Conservation (phyloP, 2,329 filamentous ascomycete species). For the Diaporthe sp. region DNA sequence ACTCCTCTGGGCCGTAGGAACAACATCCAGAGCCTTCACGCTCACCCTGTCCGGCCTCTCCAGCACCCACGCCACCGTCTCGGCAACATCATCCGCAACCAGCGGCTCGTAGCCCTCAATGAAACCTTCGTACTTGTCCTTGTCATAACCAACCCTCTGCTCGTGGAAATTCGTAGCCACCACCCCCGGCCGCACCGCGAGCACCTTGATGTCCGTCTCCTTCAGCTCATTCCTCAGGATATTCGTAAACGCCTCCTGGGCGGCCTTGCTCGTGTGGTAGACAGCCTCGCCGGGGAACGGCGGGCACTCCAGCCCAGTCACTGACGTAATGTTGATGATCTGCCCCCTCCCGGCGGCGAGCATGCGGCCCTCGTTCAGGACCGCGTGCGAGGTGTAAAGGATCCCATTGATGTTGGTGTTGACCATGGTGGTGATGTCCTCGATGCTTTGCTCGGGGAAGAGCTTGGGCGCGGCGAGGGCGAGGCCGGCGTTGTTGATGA, state of each 20-base stretch:
- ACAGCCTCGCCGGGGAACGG: slow-evolving; percentile 25
- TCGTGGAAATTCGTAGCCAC: slow-evolving; percentile 18
- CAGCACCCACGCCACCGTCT: slow-evolving; percentile 21
- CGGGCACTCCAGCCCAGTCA: slow-evolving; percentile 13
- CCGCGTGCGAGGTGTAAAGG: slow-evolving; percentile 4
- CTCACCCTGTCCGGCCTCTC: slow-evolving; percentile 14
- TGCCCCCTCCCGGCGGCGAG: not conserved
- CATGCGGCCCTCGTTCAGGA: slow-evolving; percentile 31
- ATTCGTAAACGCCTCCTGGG: slow-evolving; percentile 19
- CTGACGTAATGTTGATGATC: slow-evolving; percentile 23
- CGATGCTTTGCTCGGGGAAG: slow-evolving; percentile 19
- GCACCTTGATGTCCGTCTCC: slow-evolving; percentile 16
- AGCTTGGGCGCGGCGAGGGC: slow-evolving; percentile 12
- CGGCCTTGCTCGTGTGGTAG: slow-evolving; percentile 23
- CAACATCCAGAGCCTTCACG: slow-evolving; percentile 12
- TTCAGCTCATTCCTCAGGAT: slow-evolving; percentile 14
- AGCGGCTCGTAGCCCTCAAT: slow-evolving; percentile 18
- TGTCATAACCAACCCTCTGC: slow-evolving; percentile 13
- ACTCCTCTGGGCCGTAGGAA: slow-evolving; percentile 11
- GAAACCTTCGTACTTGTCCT: not conserved
- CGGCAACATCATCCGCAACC: slow-evolving; percentile 7
- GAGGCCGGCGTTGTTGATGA: slow-evolving; percentile 17
- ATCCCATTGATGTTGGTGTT: slow-evolving; percentile 15
- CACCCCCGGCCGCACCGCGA: slow-evolving; percentile 10
- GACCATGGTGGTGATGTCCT: slow-evolving; percentile 20